Evolutionary conservation across 2,329 filamentous ascomycete genomes (phyloP), one percentile per base, ranked within the genome.

Genomic region (Canariomyces notabilis): DNA sequence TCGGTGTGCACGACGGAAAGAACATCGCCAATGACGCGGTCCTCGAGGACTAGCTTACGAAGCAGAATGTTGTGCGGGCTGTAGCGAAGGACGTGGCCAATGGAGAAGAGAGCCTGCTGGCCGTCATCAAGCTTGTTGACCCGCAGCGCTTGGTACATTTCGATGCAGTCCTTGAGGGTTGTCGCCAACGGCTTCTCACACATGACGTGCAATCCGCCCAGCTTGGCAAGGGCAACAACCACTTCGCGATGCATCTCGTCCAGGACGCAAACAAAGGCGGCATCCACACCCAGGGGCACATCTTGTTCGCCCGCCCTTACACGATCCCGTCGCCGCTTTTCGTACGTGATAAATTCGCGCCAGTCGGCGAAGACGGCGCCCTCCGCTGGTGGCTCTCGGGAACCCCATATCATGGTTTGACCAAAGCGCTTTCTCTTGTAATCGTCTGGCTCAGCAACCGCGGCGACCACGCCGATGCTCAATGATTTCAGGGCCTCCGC

Each of bases 151-250:
- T 68, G 68, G 64, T 82, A 88, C 59, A 95, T 91, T 35, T 72
- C 73, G 29, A 95, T 70, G 61, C 89, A 96, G 58, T 93, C 89
- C 15, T 75, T 65, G 21, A 97, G 70, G 0, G 79, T 85, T 18
- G 88, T 89, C 0, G 89, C 88, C 44, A 98, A 70, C 2, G 93
- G 93, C 68, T 98, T 98, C 73, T 98, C 93, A 64, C 89, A 94
- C 74, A 96, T 87, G 53, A 97, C 81, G 64, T 96, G 89, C 38
- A 96, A 69, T 2, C 64, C 63, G 73, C 77, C 62, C 71, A 83
- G 68, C 11, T 78, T 78, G 1, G 86, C 83, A 42, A 95, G 74
- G 1, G 80, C 85, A 35, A 83, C 75, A 18, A 95, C 77, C 38
- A 91, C 88, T 46, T 89, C 83, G 40, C 82, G 82, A 65, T 98